Conservation (phyloP, 306 rosid species). For the Prunus salicina region DNA sequence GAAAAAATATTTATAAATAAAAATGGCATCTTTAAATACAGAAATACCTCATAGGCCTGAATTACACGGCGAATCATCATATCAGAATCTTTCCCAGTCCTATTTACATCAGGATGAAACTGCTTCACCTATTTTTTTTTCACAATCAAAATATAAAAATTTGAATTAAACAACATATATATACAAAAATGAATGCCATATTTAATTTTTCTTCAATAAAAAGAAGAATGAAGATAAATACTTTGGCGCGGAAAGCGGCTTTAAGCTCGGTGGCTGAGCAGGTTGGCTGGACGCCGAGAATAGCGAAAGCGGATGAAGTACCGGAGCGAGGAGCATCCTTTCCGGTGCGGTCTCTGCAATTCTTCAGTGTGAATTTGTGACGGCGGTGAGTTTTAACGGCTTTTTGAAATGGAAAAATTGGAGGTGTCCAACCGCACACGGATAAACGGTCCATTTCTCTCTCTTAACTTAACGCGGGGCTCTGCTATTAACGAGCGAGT, state of each 20-base stretch:
- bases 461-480: background rate
- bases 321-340: slow-evolving; percentile 43
- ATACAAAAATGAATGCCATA: background rate
- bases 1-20: too few species aligned
- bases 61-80: slow-evolving; percentile 80
- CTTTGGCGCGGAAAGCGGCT: slow-evolving; percentile 88
- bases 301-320: slow-evolving; percentile 48
- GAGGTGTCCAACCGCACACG: slow-evolving; percentile 21
- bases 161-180: background rate
- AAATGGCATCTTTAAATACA: background rate
- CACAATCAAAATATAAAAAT: background rate
- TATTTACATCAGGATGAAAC: slow-evolving; percentile 79
- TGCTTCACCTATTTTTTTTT: slow-evolving; percentile 66
- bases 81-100: slow-evolving; percentile 49
- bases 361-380: slow-evolving; percentile 17
- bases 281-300: slow-evolving; percentile 66
- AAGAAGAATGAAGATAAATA: slow-evolving; percentile 3
- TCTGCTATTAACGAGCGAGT: background rate
- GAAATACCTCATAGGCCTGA: slow-evolving; percentile 69
- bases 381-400: slow-evolving; percentile 9
- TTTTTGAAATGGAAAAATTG: slow-evolving; percentile 35
- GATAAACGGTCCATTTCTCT: slow-evolving; percentile 35
- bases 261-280: slow-evolving; percentile 64
- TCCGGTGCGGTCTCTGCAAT: slow-evolving; percentile 27
- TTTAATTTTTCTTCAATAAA: background rate